Evolutionary conservation across 2,329 filamentous ascomycete genomes (phyloP).

Genomic region (Aspergillus sp.): DNA sequence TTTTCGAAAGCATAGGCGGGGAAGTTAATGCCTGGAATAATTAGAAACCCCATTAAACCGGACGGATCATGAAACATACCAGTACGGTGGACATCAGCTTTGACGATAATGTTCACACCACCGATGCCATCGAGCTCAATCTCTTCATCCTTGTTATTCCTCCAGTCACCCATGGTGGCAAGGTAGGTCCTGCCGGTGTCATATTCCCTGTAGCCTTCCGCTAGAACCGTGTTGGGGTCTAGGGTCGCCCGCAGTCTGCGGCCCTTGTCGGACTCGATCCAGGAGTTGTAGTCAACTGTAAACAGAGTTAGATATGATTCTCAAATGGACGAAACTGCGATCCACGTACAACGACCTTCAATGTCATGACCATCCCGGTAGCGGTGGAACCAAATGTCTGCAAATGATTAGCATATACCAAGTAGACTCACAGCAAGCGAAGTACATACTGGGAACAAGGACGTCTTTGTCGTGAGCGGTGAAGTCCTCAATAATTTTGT

Average conservation of each 20-base stretch:
- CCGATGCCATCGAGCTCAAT: conserved; percentile 91
- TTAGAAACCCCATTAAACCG: conserved; percentile 13
- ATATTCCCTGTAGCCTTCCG: conserved; percentile 92
- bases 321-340: neutral
- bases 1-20: conserved; percentile 96
- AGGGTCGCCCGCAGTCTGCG: conserved; percentile 66
- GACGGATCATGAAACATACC: conserved; percentile 46
- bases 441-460: conserved; percentile 78
- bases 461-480: conserved; percentile 89
- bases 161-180: conserved; percentile 86
- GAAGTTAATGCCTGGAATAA: conserved; percentile 78
- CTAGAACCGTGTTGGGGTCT: conserved; percentile 74
- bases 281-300: conserved; percentile 95
- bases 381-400: conserved; percentile 96
- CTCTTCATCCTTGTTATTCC: conserved; percentile 84
- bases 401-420: conserved; percentile 10
- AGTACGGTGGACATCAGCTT: conserved; percentile 93
- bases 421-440: neutral
- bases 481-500: conserved; percentile 86
- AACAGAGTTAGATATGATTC: conserved; percentile 15
- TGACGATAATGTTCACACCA: conserved; percentile 94
- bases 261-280: conserved; percentile 86
- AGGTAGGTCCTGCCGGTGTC: conserved; percentile 86
- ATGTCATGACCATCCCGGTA: conserved; percentile 76
- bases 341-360: conserved; percentile 77